A percentile compares a stretch with the other conserved stretches of the same genome.
These are phyloP conservation scores for Aspergillus novofumigatus DNA, from an alignment of 2,329 filamentous ascomycete species.

Conservation along the genomic window DNA sequence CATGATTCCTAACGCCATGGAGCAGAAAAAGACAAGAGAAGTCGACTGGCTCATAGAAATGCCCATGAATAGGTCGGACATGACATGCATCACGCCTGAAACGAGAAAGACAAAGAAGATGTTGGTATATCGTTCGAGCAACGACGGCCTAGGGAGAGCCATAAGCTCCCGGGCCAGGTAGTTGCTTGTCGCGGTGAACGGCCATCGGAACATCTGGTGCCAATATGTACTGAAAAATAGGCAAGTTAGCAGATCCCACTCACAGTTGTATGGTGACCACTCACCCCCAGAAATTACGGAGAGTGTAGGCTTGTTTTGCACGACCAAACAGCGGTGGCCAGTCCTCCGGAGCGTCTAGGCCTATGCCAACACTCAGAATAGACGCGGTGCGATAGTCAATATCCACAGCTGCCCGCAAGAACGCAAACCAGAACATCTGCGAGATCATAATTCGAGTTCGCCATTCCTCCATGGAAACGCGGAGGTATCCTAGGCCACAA, in stretches of 20 bases:
- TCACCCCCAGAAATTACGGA: constrained; percentile 28
- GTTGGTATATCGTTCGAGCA: constrained; percentile 24
- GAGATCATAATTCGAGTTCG: constrained; percentile 7
- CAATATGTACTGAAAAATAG: constrained; percentile 21
- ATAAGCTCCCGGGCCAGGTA: constrained; percentile 19
- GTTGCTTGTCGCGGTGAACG: constrained; percentile 16
- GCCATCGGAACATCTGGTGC: constrained; percentile 26
- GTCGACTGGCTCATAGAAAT: constrained; percentile 14
- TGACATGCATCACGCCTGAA: constrained; percentile 23
- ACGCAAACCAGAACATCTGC: constrained; percentile 13
- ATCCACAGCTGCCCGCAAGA: constrained; percentile 16
- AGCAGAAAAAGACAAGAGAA: constrained; percentile 21
- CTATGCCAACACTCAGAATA: constrained; percentile 15
- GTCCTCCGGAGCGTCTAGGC: constrained; percentile 10
- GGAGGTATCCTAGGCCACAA: constrained; percentile 5
- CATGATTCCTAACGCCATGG: constrained; percentile 21
- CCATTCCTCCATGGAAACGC: constrained; percentile 9
- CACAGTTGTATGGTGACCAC: background rate
- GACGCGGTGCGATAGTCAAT: constrained; percentile 16
- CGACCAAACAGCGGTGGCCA: constrained; percentile 24
- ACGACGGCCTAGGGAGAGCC: constrained; percentile 13
- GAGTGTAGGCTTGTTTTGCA: constrained; percentile 20
- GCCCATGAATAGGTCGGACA: constrained; percentile 12
- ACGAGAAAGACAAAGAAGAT: constrained; percentile 26
- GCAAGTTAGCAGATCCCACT: background rate